Evolutionary conservation across 2,329 filamentous ascomycete genomes (phyloP).

Genomic region (Pseudogymnoascus sp.): DNA sequence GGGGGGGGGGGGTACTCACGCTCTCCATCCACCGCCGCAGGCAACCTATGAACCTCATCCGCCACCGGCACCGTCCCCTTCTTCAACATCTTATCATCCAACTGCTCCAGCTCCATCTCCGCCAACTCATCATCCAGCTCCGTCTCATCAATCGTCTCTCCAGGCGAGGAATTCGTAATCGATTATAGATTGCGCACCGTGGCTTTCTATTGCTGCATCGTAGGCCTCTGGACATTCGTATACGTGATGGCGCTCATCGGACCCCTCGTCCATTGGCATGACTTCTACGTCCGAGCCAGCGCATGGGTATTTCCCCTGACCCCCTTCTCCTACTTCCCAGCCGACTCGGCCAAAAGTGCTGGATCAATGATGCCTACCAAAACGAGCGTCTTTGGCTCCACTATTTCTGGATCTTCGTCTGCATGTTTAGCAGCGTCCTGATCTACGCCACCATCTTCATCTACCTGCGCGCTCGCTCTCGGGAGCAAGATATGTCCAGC

Average conservation of each 20-base stretch:
- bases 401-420: conserved; percentile 55
- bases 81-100: conserved; percentile 90
- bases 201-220: conserved; percentile 42
- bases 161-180: conserved; percentile 64
- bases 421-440: conserved; percentile 40
- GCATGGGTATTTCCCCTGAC: conserved; percentile 44
- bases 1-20: conserved; percentile 52
- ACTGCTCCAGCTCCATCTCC: conserved; percentile 77
- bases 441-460: conserved; percentile 34
- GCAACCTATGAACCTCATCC: conserved; percentile 69
- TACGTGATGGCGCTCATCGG: conserved; percentile 48
- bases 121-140: conserved; percentile 83
- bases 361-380: conserved; percentile 49
- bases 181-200: conserved; percentile 43
- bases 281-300: conserved; percentile 54
- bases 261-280: conserved; percentile 28
- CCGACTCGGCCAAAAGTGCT: conserved; percentile 31
- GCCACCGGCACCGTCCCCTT: conserved; percentile 76
- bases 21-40: conserved; percentile 63
- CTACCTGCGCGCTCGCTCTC: neutral
- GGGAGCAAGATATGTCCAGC: neutral
- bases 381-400: conserved; percentile 50
- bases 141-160: conserved; percentile 68
- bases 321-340: conserved; percentile 26
- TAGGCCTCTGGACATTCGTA: conserved; percentile 48